phyloP scores from a whole-genome alignment of 2,329 filamentous ascomycete species.

The Chalaropsis thielavioides region DNA sequence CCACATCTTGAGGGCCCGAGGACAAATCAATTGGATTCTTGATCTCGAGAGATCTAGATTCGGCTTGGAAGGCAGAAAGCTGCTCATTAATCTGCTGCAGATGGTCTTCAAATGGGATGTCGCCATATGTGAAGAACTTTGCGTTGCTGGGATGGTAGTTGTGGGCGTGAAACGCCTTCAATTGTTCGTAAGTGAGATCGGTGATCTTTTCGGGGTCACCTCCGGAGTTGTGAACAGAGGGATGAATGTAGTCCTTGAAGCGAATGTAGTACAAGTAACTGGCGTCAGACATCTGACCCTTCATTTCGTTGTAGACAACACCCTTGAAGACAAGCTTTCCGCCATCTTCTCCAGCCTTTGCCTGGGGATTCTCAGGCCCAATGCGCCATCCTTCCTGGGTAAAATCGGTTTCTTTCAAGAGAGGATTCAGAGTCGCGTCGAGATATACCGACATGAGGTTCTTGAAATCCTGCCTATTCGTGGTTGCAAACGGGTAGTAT shows the following conservation, averaged over 20 bases:
- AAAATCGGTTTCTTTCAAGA: conserved; percentile 84
- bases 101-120: conserved; percentile 75
- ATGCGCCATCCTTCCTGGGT: conserved; percentile 94
- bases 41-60: conserved; percentile 29
- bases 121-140: conserved; percentile 88
- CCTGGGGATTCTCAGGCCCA: conserved; percentile 72
- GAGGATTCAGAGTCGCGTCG: conserved; percentile 78
- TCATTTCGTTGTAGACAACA: conserved; percentile 99
- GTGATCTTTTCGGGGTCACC: conserved; percentile 95
- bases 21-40: conserved; percentile 64
- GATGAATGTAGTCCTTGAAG: conserved; percentile 90
- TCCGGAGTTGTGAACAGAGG: conserved; percentile 88
- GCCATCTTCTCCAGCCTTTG: conserved; percentile 38
- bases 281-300: conserved; percentile 95
- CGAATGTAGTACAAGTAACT: conserved; percentile 92
- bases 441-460: conserved; percentile 95
- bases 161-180: conserved; percentile 74
- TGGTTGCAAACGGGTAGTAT: conserved; percentile 94
- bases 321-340: conserved; percentile 83
- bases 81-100: conserved; percentile 63
- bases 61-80: conserved; percentile 57
- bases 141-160: conserved; percentile 98
- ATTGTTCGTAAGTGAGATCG: conserved; percentile 78
- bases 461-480: conserved; percentile 85
- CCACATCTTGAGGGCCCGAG: conserved; percentile 51